Conservation (phyloP, 2,329 filamentous ascomycete species). For the Neonectria coccinea region DNA sequence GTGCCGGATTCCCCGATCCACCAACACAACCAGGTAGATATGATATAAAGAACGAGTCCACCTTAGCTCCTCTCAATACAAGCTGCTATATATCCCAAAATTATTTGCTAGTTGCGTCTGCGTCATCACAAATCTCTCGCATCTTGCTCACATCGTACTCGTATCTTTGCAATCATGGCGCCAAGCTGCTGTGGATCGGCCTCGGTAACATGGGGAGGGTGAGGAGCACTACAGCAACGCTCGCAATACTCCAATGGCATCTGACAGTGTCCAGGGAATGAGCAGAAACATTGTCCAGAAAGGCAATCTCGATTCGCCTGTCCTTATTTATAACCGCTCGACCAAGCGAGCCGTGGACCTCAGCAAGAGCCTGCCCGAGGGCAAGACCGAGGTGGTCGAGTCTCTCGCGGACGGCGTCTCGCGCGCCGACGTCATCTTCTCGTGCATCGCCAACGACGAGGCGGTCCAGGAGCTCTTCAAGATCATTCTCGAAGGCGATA, state of each 20-base stretch:
- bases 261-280: conserved; percentile 73
- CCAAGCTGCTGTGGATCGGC: conserved; percentile 80
- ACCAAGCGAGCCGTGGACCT: conserved; percentile 73
- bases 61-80: background rate
- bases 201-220: conserved; percentile 90
- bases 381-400: conserved; percentile 72
- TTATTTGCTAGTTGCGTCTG: background rate
- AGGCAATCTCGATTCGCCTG: conserved; percentile 74
- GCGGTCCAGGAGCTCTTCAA: conserved; percentile 74
- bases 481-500: conserved; percentile 63
- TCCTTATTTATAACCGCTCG: conserved; percentile 87
- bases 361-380: conserved; percentile 67
- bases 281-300: conserved; percentile 85
- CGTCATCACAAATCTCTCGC: background rate
- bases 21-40: background rate
- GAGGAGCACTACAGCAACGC: conserved; percentile 50
- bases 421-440: conserved; percentile 82
- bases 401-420: conserved; percentile 75
- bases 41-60: conserved; percentile 7
- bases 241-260: background rate
- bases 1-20: conserved; percentile 21
- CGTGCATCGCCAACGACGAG: conserved; percentile 82
- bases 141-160: background rate
- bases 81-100: background rate
- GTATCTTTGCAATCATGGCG: conserved; percentile 56